Evolutionary conservation across 768 basidiomycete species (phyloP), one percentile per base, ranked within the genome.

Genomic region (Boletus edulis): DNA sequence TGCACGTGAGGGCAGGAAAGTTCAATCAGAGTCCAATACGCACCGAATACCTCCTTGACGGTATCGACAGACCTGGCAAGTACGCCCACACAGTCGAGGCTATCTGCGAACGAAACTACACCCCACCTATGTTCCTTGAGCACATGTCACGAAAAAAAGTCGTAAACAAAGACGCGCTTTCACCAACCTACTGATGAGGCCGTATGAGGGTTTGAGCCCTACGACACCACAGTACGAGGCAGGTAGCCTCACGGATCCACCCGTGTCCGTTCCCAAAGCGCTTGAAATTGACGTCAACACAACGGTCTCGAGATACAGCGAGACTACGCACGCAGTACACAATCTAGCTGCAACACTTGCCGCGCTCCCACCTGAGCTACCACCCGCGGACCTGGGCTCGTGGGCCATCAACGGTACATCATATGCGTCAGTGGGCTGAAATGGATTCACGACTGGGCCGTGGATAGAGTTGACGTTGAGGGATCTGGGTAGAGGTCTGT

Each of bases 181-280:
- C n/a, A 67, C 75, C 51, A 50, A 91, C 91, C 93, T 80, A 64
- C 91, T 94, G 31, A 98, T 73, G 39, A 98, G 75, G 4, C 96
- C 96, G 62, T 98, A 98, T 0, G 94, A 95, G 0, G 96, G 96
- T 65, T 99, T 99, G 42, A 98, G 72, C 0, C 97, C 97, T 3
- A 91, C 85, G 1, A 97, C 76, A 5, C 94, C 93, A 61, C 93
- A 97, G 64, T 98, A 98, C 3, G 94, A 86, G 0, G 97, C 97
- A 0, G 97, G 97, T 3, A 99, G 75, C 39, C 96, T 82, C 11
- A 88, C 86, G 6, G 97, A 98, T 1, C 96, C 97, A 9, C 97
- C 96, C 0, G 96, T 98, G 68, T 99, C 97, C 3, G 94, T 96
- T 1, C 87, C 91, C 20, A 98, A 67, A 0, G 96, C 94, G 17